A percentile compares a stretch with the other conserved stretches of the same genome.
phyloP scores from a whole-genome alignment of 371 early-diverging fungal species.

The Blastocladiella emersonii region DNA sequence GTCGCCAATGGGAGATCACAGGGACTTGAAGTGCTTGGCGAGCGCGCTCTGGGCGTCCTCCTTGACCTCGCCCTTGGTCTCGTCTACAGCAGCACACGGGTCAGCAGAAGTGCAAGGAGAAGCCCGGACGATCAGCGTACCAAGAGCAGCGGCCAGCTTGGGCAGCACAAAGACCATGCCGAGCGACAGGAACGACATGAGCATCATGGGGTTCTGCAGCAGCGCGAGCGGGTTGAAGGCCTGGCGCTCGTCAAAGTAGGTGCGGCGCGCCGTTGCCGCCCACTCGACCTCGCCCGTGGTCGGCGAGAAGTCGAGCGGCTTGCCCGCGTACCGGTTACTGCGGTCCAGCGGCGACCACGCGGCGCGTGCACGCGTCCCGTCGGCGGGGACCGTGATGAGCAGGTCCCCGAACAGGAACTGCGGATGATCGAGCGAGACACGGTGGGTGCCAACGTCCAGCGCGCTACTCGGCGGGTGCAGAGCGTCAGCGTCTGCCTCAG shows the following conservation, averaged over 20 bases:
- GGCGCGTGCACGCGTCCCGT: too few relatives aligned
- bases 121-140: neutral
- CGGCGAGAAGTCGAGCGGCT: neutral
- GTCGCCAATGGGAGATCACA: too few relatives aligned
- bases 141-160: neutral
- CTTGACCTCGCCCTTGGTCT: neutral
- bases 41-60: neutral
- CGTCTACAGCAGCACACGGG: neutral
- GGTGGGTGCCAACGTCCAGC: neutral
- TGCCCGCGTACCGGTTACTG: neutral
- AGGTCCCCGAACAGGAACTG: neutral
- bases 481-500: too few relatives aligned
- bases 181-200: neutral
- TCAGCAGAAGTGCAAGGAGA: neutral
- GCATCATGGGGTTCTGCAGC: neutral
- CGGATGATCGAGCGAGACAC: neutral
- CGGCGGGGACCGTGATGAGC: neutral
- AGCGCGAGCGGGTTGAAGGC: neutral
- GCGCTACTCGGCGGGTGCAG: too few relatives aligned
- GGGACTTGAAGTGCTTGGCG: neutral
- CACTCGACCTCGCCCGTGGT: neutral
- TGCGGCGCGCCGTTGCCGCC: neutral
- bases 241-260: neutral
- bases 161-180: neutral
- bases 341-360: conserved; percentile 1